These are phyloP conservation scores for Raddia distichophylla DNA, from an alignment of 176 grass and related monocot species.

Conservation along the genomic window DNA sequence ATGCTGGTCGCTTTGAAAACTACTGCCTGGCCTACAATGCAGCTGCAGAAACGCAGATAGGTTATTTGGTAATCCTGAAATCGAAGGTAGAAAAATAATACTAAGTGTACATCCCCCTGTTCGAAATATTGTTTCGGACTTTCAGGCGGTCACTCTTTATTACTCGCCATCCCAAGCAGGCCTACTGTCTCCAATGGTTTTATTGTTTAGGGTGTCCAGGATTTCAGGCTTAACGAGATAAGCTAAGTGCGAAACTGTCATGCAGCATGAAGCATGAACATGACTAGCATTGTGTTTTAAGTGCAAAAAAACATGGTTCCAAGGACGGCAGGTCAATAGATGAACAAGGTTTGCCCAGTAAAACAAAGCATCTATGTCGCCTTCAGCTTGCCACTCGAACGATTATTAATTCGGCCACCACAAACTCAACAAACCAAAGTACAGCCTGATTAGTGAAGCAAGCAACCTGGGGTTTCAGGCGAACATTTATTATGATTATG, in stretches of 20 bases:
- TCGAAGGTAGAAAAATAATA: not conserved
- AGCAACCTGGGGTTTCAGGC: not conserved
- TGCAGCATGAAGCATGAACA: not conserved
- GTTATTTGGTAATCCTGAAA: not conserved
- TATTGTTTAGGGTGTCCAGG: not conserved
- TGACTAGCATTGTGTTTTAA: not conserved
- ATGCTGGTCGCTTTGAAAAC: not conserved
- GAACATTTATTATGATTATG: constrained; percentile 19
- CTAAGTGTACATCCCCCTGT: not conserved
- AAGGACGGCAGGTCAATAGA: not conserved
- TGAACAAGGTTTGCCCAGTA: not conserved
- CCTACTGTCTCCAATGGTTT: not conserved
- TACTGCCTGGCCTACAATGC: not conserved
- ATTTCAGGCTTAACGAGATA: not conserved
- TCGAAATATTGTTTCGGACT: no score
- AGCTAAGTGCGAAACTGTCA: not conserved
- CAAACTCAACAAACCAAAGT: not conserved
- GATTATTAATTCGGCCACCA: not conserved
- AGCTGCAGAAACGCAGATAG: not conserved
- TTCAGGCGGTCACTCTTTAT: not conserved
- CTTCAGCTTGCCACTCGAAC: not conserved
- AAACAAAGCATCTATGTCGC: not conserved
- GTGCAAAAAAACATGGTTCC: not conserved
- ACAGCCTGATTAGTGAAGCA: not conserved
- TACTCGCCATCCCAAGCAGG: not conserved